Percentiles rank a stretch among this genome's conserved stretches.
phyloP scores from a whole-genome alignment of 306 rosid species.

The Medicago truncatula region MtrunA17r5.0-ANR NC_053048.1:35213001-35213500 shows the following conservation, averaged over 20 bases:
- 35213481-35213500: not conserved
- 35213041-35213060: too few relatives aligned
- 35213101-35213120: not conserved
- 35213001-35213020: too few relatives aligned
- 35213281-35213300: not conserved
- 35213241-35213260: not conserved
- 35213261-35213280: not conserved
- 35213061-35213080: too few relatives aligned
- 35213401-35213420: constrained; percentile 12
- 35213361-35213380: too few relatives aligned
- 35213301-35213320: not conserved
- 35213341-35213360: not conserved
- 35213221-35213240: not conserved
- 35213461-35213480: constrained; percentile 7
- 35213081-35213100: too few relatives aligned
- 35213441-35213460: constrained; percentile 12
- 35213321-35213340: not conserved
- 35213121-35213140: not conserved
- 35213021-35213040: too few relatives aligned
- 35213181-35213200: not conserved
- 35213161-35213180: not conserved
- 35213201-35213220: not conserved
- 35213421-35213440: constrained; percentile 8
- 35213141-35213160: not conserved
- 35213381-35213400: not conserved